Evolutionary conservation across 2,329 filamentous ascomycete species (phyloP), one percentile per base, ranked within the genome.

Genomic region (Fusarium sarcochroum): DNA sequence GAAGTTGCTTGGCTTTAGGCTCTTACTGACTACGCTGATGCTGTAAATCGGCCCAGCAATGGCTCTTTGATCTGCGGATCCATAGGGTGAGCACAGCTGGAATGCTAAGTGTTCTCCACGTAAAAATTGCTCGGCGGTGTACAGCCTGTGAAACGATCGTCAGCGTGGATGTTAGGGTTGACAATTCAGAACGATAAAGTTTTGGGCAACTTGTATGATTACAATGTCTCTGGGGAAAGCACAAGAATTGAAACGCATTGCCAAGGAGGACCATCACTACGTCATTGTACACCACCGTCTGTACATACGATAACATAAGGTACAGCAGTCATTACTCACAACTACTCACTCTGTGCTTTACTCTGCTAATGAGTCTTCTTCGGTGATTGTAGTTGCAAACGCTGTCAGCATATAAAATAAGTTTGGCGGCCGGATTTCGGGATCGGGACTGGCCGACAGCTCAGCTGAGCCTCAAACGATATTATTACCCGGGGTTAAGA

Each of bases 381-480:
- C 15, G 21, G n/a, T 34, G 25, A 25, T 32, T 40, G 17, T n/a
- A 20, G 35, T 17, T 34, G 34, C 18, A 40, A 38, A 23, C 27
- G 21, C 25, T 58, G 35, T 30, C 38, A 27, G 35, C n/a, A n/a
- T n/a, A n/a, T n/a, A 63, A 61, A 61, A 55, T 56, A 35, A 53
- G 23, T 38, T 44, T 34, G 27, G 35, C 20, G 15, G 15, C 45
- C 60, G 58, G 58, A 49, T n/a, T 63, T 63, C 60, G 60, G 59
- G 32, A 17, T 51, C 38, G 58, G 40, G 51, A 50, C 27, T 27
- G n/a, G 18, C 60, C 51, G 58, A 35, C n/a, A n/a, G n/a, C n/a
- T n/a, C 25, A 18, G 23, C 46, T 34, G 23, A 37, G 38, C 32
- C 37, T 58, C 38, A 63, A 20, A 27, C n/a, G 17, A 15, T 20